Conservation (phyloP, 139 green algal species). For the Dunaliella primolecta region DNA sequence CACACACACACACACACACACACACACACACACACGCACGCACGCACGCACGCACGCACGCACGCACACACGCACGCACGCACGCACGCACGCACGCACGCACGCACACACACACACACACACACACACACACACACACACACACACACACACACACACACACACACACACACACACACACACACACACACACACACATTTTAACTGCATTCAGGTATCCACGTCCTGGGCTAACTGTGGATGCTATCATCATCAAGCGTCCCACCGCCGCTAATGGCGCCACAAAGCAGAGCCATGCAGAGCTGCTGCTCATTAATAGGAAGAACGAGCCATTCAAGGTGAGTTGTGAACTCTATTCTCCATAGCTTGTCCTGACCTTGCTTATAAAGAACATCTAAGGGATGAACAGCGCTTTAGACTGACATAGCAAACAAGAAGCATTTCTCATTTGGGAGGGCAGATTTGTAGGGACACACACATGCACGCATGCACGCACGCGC, state of each 20-base stretch:
- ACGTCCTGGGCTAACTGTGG: conserved; percentile 64
- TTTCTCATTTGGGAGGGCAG: not conserved
- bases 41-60: no score
- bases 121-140: no score
- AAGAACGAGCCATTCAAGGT: conserved; percentile 69
- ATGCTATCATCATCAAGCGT: conserved; percentile 56
- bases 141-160: not conserved
- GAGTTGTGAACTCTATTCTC: not conserved
- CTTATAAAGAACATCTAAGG: no score
- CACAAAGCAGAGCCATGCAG: conserved; percentile 8
- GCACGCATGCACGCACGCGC: not conserved
- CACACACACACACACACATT: not conserved
- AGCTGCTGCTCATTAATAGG: conserved; percentile 69
- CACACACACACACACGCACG: no score
- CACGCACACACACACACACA: no score
- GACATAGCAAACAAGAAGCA: no score
- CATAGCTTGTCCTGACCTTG: no score
- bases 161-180: not conserved
- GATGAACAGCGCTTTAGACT: no score
- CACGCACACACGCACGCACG: no score
- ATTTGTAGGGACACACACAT: not conserved
- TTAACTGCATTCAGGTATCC: conserved; percentile 42
- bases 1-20: no score
- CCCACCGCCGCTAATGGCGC: not conserved
- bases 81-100: no score